Evolutionary conservation across 768 basidiomycete species (phyloP).

Genomic region (Kwoniella botswanensis): DNA sequence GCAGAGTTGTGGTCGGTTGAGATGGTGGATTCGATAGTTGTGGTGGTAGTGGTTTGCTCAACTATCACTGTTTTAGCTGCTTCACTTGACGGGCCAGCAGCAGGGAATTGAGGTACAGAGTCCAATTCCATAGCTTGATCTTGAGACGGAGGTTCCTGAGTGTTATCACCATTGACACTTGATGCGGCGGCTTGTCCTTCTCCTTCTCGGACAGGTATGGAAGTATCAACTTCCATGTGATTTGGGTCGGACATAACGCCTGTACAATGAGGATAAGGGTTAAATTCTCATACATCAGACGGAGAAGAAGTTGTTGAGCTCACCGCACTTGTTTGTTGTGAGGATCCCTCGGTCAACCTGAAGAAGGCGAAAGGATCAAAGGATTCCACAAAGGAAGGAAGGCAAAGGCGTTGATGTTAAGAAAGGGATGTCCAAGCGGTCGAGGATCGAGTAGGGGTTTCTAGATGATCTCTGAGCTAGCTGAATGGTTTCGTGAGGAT

Average conservation of each 20-base stretch:
- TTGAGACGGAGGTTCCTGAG: neutral
- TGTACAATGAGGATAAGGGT: neutral
- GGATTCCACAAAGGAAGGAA: conserved; percentile 29
- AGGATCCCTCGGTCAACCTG: neutral
- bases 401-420: conserved; percentile 6
- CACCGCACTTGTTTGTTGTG: neutral
- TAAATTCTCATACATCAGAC: too few relatives aligned
- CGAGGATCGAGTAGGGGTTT: too few relatives aligned
- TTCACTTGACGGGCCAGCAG: conserved; percentile 4
- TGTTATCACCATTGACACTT: neutral
- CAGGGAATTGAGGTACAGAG: neutral
- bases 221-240: conserved; percentile 24
- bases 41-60: conserved; percentile 14
- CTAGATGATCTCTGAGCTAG: too few relatives aligned
- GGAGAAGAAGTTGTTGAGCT: neutral
- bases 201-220: neutral
- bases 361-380: conserved; percentile 10
- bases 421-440: too few relatives aligned
- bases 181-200: neutral
- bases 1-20: neutral
- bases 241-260: conserved; percentile 12
- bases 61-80: neutral
- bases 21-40: conserved; percentile 11
- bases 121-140: conserved; percentile 22
- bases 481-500: too few relatives aligned